Evolutionary conservation across 306 rosid species (phyloP).

Genomic region (Lathyrus sativus): DNA sequence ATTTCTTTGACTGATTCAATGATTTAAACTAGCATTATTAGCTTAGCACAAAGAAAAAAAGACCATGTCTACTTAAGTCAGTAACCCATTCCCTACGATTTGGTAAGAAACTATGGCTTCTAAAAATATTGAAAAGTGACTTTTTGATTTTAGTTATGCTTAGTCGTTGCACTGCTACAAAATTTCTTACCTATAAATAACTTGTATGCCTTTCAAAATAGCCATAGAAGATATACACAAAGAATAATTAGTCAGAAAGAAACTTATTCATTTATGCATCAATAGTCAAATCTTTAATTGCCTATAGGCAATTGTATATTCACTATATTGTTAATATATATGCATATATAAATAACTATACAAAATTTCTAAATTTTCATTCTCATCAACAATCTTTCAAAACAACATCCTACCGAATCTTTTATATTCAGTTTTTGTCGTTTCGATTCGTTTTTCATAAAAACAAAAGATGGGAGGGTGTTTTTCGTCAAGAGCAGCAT

Average conservation of each 20-base stretch:
- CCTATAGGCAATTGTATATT: background rate
- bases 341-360: background rate
- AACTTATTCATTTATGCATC: conserved; percentile 17
- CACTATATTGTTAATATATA: background rate
- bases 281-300: conserved; percentile 33
- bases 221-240: conserved; percentile 30
- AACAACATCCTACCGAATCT: background rate
- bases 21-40: conserved; percentile 18
- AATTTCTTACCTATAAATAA: conserved; percentile 34
- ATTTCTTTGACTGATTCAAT: conserved; percentile 37
- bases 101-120: conserved; percentile 34
- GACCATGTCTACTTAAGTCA: conserved; percentile 33
- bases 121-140: conserved; percentile 2
- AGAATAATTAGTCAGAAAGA: conserved; percentile 26
- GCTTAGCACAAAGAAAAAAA: background rate
- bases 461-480: conserved; percentile 68
- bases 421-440: background rate
- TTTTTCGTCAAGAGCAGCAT: conserved; percentile 49
- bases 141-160: background rate
- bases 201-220: conserved; percentile 17
- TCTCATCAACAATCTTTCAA: background rate
- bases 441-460: background rate
- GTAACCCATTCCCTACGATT: conserved; percentile 42
- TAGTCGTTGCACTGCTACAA: conserved; percentile 8
- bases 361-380: conserved; percentile 4